Base-by-base conservation (phyloP, 306 rosid species). In the Cucumis cinereus region DNA sequence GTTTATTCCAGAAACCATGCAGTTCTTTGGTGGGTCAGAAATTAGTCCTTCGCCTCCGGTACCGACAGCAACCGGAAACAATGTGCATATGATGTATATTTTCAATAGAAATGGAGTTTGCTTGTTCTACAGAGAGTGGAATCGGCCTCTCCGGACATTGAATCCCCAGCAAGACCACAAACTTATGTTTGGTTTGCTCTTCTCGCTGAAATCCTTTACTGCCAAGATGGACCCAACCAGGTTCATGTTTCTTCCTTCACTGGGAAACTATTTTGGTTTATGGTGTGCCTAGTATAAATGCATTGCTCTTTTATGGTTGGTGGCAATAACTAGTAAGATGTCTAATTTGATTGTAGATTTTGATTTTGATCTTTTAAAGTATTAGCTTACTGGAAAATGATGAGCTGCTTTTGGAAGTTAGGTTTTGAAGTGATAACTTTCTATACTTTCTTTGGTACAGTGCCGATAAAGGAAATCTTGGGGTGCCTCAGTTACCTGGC, bases 21-120 rank as follows among this genome's bases (percentile, higher is more conserved):
- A 94, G 84, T 94, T 94, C 89, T 94, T 94, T 76, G 93, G 97
- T 56, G 96, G 93, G 3, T 87, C 96, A 22, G 99, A 94, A 83
- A 92, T 95, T 63, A 95, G 97, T 77, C 99, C 99, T n/a, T 95
- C 92, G 50, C 99, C 97, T 14, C 93, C 99, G 61, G 88, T 79
- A 8, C 89, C 91, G 0, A 86, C 98, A 52, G 92, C 89, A 23
- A 79, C 93, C 9, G 97, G 96, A 69, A 92, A 92, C 89, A 95
- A 95, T 82, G 97, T 90, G 2, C 96, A 95, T 81, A 92, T 94
- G 99, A 85, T 94, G 81, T 92, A 94, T 81, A 83, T 92, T 7
- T 95, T 95, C 90, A 88, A 92, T 63, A 83, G 98, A 49, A 95
- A 88, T 83, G 99, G 99, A 67, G 80, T 90, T 35, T 95, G 99